Evolutionary conservation across 2,329 filamentous ascomycete species (phyloP), one percentile per base, ranked within the genome.

Genomic region (Huntiella omanensis): DNA sequence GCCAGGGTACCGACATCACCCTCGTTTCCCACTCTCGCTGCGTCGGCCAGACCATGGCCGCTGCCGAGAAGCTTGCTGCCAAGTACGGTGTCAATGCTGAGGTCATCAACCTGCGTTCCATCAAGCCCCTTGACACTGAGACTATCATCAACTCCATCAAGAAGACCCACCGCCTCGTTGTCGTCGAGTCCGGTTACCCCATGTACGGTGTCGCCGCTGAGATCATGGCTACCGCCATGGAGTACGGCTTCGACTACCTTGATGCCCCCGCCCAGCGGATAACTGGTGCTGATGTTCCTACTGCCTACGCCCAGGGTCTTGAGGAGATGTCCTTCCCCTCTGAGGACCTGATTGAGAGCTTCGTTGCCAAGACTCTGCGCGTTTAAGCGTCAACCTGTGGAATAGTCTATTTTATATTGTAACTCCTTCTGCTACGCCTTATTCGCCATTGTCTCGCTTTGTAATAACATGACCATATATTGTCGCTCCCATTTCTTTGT

Each of bases 231-330:
- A 71, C 95, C 51, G 80, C 85, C 52, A 93, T 93, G 81, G 91
- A 98, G 68, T 98, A 96, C 64, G 87, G 77, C 53, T 98, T 96
- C 60, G 91, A 98, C 69, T 96, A 93, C 70, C 80, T 98, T 54
- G 80, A 95, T 59, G 85, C 86, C 48, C 91, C 91, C 41, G 91
- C 86, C 51, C 82, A 88, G 64, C 80, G 91, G 64, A 78, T 98
- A 58, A 96, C 91, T 50, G 91, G 91, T 62, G 88, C 91, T 53
- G 91, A 98, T 63, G 91, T 98, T 10, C 91, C 91, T 43, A 98
- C 91, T 5, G 91, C 91, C 34, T 96, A 98, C 61, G 88, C 91
- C 49, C 71, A 80, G 64, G 83, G 84, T 62, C 75, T 98, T 49
- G 91, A 98, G 73, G 78, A 91, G 66, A 81, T 98, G 84, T 73